These are phyloP conservation scores for Tolypocladium capitatum DNA, from an alignment of 2,329 filamentous ascomycete species.

Conservation along the genomic window DNA sequence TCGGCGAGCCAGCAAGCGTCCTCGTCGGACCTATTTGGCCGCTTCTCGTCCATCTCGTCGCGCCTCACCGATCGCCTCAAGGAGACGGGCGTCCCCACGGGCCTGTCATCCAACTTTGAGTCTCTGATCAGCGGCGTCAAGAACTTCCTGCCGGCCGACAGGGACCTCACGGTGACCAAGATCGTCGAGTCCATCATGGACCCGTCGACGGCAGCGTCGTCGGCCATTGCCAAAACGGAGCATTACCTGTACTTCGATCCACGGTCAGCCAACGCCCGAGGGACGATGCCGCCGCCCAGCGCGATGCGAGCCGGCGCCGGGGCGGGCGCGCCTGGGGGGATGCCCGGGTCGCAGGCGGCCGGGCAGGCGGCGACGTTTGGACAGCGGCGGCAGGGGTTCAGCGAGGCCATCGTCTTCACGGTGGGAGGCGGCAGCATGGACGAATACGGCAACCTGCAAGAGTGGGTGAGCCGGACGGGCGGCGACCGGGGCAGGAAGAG, in stretches of 20 bases:
- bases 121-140: conserved; percentile 92
- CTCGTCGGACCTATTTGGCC: conserved; percentile 75
- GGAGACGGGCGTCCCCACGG: conserved; percentile 65
- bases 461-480: conserved; percentile 76
- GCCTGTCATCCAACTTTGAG: conserved; percentile 69
- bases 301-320: conserved; percentile 33
- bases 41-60: conserved; percentile 83
- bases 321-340: conserved; percentile 30
- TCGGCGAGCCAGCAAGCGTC: conserved; percentile 41
- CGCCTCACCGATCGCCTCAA: conserved; percentile 90
- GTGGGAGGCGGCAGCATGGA: conserved; percentile 97
- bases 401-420: conserved; percentile 84
- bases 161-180: conserved; percentile 91
- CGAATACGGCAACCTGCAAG: conserved; percentile 93
- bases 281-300: conserved; percentile 75
- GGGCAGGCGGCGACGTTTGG: conserved; percentile 79
- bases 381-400: conserved; percentile 78
- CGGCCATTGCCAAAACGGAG: conserved; percentile 90
- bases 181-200: conserved; percentile 99
- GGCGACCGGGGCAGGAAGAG: conserved; percentile 57
- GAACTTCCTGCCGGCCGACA: conserved; percentile 92
- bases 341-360: conserved; percentile 34
- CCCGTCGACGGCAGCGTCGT: conserved; percentile 74
- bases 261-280: conserved; percentile 79
- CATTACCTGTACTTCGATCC: conserved; percentile 97